Percentiles rank a stretch among this genome's conserved stretches.
phyloP scores from a whole-genome alignment of 2,329 filamentous ascomycete species.

The Cryphonectria japonica region DNA sequence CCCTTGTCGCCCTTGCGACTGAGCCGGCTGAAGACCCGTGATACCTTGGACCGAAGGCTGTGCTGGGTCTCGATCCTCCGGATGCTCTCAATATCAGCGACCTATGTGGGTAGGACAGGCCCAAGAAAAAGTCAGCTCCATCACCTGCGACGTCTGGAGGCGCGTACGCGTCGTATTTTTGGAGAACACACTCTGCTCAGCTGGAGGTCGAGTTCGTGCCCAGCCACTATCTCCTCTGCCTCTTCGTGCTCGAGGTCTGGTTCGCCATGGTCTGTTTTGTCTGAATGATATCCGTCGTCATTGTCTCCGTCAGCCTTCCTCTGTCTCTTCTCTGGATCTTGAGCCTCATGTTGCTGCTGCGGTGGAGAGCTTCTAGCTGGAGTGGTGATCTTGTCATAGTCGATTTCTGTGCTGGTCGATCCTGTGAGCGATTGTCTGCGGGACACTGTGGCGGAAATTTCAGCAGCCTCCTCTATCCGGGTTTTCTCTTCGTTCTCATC shows the following conservation, averaged over 20 bases:
- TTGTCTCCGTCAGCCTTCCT: not conserved
- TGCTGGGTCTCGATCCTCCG: slow-evolving; percentile 31
- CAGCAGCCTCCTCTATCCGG: not conserved
- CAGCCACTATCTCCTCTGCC: slow-evolving; percentile 36
- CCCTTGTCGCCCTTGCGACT: slow-evolving; percentile 28
- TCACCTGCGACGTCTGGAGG: not conserved
- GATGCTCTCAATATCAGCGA: slow-evolving; percentile 29
- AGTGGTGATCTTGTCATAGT: slow-evolving; percentile 12
- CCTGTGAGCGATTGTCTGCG: slow-evolving; percentile 17
- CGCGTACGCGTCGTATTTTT: not conserved
- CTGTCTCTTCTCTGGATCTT: not conserved
- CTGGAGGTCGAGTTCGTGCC: slow-evolving; percentile 36
- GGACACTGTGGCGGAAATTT: not conserved
- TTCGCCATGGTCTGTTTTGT: slow-evolving; percentile 21
- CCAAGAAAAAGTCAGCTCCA: slow-evolving; percentile 7
- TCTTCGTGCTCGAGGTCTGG: slow-evolving; percentile 38
- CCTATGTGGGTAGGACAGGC: slow-evolving; percentile 16
- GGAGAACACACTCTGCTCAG: slow-evolving; percentile 33
- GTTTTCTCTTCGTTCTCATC: slow-evolving; percentile 15
- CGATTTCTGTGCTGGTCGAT: slow-evolving; percentile 23
- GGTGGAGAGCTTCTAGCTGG: not conserved
- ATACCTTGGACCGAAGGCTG: slow-evolving; percentile 35
- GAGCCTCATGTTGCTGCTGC: not conserved
- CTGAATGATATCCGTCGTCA: slow-evolving; percentile 15
- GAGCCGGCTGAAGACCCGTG: slow-evolving; percentile 35